Conservation (phyloP, 2,329 filamentous ascomycete species). For the Arthrobotrys sinensis region DNA sequence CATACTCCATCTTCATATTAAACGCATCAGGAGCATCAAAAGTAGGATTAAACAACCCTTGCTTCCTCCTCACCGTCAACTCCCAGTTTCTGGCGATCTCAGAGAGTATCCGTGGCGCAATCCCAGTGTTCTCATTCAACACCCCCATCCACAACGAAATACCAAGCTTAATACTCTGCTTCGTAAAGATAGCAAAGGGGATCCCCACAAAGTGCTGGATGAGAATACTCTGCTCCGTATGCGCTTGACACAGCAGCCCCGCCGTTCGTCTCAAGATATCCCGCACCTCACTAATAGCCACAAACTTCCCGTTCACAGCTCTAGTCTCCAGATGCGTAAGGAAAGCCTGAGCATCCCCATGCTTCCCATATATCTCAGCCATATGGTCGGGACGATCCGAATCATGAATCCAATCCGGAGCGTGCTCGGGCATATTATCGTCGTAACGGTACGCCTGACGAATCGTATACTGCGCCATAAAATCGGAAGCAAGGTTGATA, state of each 20-base stretch:
- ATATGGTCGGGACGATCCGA: constrained; percentile 44
- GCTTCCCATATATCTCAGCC: constrained; percentile 53
- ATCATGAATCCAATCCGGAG: constrained; percentile 76
- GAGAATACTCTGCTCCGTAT: constrained; percentile 71
- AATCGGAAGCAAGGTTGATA: constrained; percentile 94
- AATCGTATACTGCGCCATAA: constrained; percentile 96
- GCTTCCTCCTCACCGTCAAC: constrained; percentile 80
- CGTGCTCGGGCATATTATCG: constrained; percentile 79
- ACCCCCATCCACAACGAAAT: constrained; percentile 97
- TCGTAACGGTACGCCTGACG: constrained; percentile 95
- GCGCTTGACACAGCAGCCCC: constrained; percentile 84
- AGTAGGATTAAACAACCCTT: constrained; percentile 80
- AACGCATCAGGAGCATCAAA: constrained; percentile 81
- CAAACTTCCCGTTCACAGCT: constrained; percentile 77
- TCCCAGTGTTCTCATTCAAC: constrained; percentile 92
- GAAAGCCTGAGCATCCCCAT: constrained; percentile 71
- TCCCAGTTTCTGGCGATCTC: constrained; percentile 96
- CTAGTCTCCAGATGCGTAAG: constrained; percentile 81
- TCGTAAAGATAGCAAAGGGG: constrained; percentile 92
- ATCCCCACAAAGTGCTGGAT: constrained; percentile 83
- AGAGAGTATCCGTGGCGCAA: constrained; percentile 86
- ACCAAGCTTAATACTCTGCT: constrained; percentile 94
- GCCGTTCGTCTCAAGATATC: constrained; percentile 88
- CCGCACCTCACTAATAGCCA: constrained; percentile 81
- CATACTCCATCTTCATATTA: constrained; percentile 90